Conservation (phyloP, 2,329 filamentous ascomycete species). For the Lachnellula occidentalis region DNA sequence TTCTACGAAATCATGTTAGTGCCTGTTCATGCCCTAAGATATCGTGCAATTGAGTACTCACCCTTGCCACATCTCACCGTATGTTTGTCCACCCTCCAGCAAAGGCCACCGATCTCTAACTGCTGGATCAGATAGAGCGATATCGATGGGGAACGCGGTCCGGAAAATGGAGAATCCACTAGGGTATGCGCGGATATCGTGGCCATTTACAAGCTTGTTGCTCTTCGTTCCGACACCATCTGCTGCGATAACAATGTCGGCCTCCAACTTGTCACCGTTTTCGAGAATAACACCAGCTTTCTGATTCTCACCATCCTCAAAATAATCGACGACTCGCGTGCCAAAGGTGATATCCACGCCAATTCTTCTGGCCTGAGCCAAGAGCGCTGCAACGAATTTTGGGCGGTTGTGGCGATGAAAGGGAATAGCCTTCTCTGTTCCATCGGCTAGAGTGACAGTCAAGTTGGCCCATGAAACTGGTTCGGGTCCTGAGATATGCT, state of each 20-base stretch:
- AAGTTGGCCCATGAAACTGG: conserved; percentile 17
- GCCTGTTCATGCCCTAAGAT: not conserved
- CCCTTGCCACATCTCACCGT: not conserved
- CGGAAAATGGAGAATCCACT: conserved; percentile 37
- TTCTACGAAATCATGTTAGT: not conserved
- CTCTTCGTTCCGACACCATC: conserved; percentile 32
- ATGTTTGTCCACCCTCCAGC: not conserved
- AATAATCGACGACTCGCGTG: conserved; percentile 43
- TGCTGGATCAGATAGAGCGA: not conserved
- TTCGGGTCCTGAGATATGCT: conserved; percentile 41
- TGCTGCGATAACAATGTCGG: conserved; percentile 35
- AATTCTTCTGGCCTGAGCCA: conserved; percentile 42
- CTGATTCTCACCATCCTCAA: conserved; percentile 39
- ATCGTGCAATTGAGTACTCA: not conserved
- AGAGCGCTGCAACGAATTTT: conserved; percentile 48
- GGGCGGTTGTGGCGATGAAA: conserved; percentile 47
- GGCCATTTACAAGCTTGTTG: conserved; percentile 20
- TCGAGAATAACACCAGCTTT: conserved; percentile 34
- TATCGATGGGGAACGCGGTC: conserved; percentile 5
- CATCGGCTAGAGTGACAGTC: not conserved
- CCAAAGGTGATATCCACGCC: conserved; percentile 49
- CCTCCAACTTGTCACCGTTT: conserved; percentile 38
- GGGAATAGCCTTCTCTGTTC: not conserved
- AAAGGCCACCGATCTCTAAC: conserved; percentile 27
- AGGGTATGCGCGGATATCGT: conserved; percentile 36